These are phyloP conservation scores for Testicularia cyperi DNA, from an alignment of 1,284 basidiomycete genomes.

Conservation along the genomic window DNA sequence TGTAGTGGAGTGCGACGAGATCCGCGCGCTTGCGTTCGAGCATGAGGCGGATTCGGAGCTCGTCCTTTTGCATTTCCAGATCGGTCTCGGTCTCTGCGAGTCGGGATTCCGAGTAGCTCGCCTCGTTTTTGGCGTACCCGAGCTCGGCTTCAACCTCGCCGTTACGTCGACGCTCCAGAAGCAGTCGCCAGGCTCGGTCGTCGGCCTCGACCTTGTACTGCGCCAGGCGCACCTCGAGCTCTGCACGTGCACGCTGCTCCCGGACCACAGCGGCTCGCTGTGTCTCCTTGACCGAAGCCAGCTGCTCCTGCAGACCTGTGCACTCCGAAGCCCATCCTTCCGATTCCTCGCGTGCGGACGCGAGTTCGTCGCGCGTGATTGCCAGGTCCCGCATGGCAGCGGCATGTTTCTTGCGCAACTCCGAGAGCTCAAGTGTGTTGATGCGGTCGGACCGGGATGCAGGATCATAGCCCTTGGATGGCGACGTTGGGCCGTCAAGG, in stretches of 20 bases:
- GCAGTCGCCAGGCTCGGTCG: slow-evolving; percentile 27
- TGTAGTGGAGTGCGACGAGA: slow-evolving; percentile 18
- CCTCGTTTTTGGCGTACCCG: slow-evolving; percentile 34
- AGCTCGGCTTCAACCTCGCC: slow-evolving; percentile 20
- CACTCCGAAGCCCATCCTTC: slow-evolving; percentile 41
- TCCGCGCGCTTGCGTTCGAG: slow-evolving; percentile 32
- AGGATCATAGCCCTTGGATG: slow-evolving; percentile 23
- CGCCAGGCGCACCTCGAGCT: slow-evolving; percentile 17
- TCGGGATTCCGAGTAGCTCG: slow-evolving; percentile 15
- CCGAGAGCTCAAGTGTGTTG: slow-evolving; percentile 26
- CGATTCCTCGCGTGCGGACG: slow-evolving; percentile 28
- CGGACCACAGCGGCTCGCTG: slow-evolving; percentile 10
- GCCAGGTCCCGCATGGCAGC: slow-evolving; percentile 11
- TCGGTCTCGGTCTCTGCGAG: slow-evolving; percentile 18
- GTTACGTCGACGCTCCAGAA: slow-evolving; percentile 10
- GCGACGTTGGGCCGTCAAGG: no score
- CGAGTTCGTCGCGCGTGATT: slow-evolving; percentile 13
- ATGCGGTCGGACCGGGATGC: slow-evolving; percentile 25
- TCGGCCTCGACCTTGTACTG: slow-evolving; percentile 40
- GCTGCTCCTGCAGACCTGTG: slow-evolving; percentile 27
- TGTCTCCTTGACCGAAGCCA: slow-evolving; percentile 6
- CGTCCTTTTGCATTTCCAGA: slow-evolving; percentile 25
- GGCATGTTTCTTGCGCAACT: slow-evolving; percentile 25
- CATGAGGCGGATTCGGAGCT: slow-evolving; percentile 28
- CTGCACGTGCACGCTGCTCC: slow-evolving; percentile 9